These are phyloP conservation scores for Termitomyces sp. DNA, from an alignment of 768 basidiomycete genomes.

Conservation along the genomic window DNA sequence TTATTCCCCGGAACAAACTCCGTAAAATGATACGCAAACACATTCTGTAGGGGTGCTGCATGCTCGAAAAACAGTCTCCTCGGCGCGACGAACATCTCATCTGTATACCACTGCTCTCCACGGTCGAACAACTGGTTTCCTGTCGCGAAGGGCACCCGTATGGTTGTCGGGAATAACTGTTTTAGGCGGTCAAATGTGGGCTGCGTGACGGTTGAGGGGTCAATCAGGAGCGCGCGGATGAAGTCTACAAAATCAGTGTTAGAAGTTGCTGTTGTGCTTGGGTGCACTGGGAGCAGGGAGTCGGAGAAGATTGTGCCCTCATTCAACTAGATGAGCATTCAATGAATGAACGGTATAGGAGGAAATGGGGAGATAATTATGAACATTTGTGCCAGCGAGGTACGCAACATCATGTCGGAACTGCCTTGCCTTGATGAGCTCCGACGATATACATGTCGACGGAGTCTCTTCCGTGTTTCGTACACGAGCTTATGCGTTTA, in stretches of 20 bases:
- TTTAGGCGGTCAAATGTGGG: slow-evolving; percentile 33
- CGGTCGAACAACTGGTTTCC: slow-evolving; percentile 56
- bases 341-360: no score
- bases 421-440: slow-evolving; percentile 36
- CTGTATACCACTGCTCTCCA: slow-evolving; percentile 52
- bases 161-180: slow-evolving; percentile 35
- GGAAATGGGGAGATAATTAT: slow-evolving; percentile 22
- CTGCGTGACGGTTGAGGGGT: slow-evolving; percentile 40
- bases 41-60: slow-evolving; percentile 38
- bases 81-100: slow-evolving; percentile 48
- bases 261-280: slow-evolving; percentile 32
- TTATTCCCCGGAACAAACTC: slow-evolving; percentile 54
- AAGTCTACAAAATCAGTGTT: slow-evolving; percentile 39
- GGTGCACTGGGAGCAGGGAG: slow-evolving; percentile 29
- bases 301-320: slow-evolving; percentile 44
- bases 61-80: slow-evolving; percentile 44
- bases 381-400: slow-evolving; percentile 49
- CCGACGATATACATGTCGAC: slow-evolving; percentile 23
- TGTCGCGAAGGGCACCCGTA: slow-evolving; percentile 42
- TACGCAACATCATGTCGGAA: slow-evolving; percentile 46
- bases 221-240: slow-evolving; percentile 43
- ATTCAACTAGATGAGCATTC: slow-evolving; percentile 44
- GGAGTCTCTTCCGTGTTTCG: no score
- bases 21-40: slow-evolving; percentile 49
- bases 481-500: no score